Evolutionary conservation across 257 asterid genomes (phyloP).

Genomic region (Scutellaria baicalensis): DNA sequence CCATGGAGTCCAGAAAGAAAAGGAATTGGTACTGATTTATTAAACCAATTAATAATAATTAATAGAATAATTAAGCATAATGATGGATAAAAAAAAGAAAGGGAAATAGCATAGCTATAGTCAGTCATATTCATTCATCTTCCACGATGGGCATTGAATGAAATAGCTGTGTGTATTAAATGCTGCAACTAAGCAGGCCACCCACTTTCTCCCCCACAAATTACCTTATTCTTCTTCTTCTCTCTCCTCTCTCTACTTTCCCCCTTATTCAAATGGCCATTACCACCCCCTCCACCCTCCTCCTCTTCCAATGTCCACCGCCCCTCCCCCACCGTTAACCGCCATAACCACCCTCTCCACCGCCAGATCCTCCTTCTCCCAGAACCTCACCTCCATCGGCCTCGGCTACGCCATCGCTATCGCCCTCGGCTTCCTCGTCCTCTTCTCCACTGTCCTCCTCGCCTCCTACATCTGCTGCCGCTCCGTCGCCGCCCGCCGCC

Average conservation of each 20-base stretch:
- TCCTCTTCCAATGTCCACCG: constrained; percentile 27
- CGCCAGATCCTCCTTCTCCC: constrained; percentile 13
- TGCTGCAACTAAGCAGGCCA: constrained; percentile 61
- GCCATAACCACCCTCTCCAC: constrained; percentile 19
- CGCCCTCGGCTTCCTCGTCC: constrained; percentile 77
- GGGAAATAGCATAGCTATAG: too few relatives aligned
- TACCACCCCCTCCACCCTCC: constrained; percentile 21
- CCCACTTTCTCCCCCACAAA: constrained; percentile 31
- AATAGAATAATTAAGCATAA: too few relatives aligned
- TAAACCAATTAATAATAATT: too few relatives aligned
- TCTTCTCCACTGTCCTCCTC: constrained; percentile 66
- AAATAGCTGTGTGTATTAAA: constrained; percentile 47
- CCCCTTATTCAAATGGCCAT: constrained; percentile 47
- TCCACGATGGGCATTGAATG: constrained; percentile 51
- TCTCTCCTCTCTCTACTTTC: neutral
- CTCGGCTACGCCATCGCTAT: constrained; percentile 76
- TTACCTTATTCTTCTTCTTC: constrained; percentile 1
- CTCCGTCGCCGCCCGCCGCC: constrained; percentile 55
- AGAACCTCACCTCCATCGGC: constrained; percentile 46
- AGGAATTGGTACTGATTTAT: too few relatives aligned
- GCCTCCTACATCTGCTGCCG: constrained; percentile 89
- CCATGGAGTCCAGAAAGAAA: neutral
- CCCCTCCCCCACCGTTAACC: constrained; percentile 29
- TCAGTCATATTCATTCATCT: neutral
- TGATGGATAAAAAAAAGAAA: too few relatives aligned